Evolutionary conservation across 768 basidiomycete species (phyloP).

Genomic region (Suillus bovinus): DNA sequence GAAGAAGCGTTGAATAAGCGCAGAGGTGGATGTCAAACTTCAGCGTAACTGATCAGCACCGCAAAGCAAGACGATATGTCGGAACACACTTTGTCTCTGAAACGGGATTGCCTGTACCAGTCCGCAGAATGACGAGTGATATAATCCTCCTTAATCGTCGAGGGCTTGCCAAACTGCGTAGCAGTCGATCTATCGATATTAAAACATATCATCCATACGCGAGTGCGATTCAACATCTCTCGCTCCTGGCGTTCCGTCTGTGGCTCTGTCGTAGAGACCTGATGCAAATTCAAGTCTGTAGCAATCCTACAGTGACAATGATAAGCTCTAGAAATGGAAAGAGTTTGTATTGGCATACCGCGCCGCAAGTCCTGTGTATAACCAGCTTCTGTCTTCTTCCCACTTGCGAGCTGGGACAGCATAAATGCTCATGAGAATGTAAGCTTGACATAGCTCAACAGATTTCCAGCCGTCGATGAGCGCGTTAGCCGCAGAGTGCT

Average conservation of each 20-base stretch:
- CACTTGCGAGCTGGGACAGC: slow-evolving; percentile 78
- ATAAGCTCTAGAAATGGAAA: not conserved
- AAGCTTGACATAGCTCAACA: slow-evolving; percentile 89
- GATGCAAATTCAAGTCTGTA: slow-evolving; percentile 86
- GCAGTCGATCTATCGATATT: slow-evolving; percentile 86
- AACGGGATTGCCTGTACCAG: slow-evolving; percentile 73
- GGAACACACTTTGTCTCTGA: slow-evolving; percentile 52
- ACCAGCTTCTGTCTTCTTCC: slow-evolving; percentile 91
- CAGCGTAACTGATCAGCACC: not conserved
- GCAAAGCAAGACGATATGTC: not conserved
- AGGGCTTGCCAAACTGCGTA: slow-evolving; percentile 88
- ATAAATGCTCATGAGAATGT: slow-evolving; percentile 84
- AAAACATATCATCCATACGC: slow-evolving; percentile 92
- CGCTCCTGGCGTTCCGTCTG: slow-evolving; percentile 74
- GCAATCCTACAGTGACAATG: slow-evolving; percentile 55
- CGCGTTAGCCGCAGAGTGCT: slow-evolving; percentile 77
- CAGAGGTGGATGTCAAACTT: slow-evolving; percentile 79
- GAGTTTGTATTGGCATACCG: slow-evolving; percentile 43
- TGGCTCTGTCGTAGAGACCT: slow-evolving; percentile 58
- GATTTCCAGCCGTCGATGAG: slow-evolving; percentile 83
- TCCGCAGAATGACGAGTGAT: slow-evolving; percentile 70
- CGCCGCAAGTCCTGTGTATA: slow-evolving; percentile 86
- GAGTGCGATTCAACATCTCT: slow-evolving; percentile 79
- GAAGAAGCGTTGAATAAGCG: slow-evolving; percentile 66
- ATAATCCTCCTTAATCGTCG: slow-evolving; percentile 83